These are phyloP conservation scores for Fistulinella cinereoalba DNA, from an alignment of 1,284 basidiomycete genomes.

Conservation along the genomic window DNA sequence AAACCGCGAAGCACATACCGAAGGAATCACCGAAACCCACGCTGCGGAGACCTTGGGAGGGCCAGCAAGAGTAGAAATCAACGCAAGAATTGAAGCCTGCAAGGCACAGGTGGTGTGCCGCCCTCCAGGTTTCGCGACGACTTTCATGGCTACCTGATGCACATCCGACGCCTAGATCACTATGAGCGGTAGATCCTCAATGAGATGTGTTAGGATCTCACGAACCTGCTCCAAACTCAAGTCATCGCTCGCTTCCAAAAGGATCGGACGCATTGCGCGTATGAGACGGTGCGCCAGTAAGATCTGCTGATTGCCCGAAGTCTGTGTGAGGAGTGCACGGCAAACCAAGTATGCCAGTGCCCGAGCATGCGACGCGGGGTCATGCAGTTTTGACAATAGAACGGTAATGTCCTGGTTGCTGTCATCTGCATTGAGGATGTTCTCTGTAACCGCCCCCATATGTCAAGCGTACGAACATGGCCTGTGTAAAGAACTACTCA, in stretches of 20 bases:
- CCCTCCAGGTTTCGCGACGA: conserved; percentile 59
- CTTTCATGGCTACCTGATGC: conserved; percentile 42
- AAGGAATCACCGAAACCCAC: conserved; percentile 34
- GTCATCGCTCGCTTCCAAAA: conserved; percentile 43
- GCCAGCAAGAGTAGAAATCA: conserved; percentile 50
- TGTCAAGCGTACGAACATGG: background rate
- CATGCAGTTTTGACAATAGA: conserved; percentile 49
- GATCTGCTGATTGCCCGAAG: conserved; percentile 58
- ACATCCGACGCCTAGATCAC: conserved; percentile 41
- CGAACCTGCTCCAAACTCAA: conserved; percentile 43
- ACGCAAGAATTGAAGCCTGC: conserved; percentile 52
- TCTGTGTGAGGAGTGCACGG: conserved; percentile 49
- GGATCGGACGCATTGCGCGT: conserved; percentile 43
- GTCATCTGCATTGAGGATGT: conserved; percentile 51
- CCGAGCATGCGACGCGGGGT: conserved; percentile 49
- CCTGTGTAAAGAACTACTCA: conserved; percentile 35
- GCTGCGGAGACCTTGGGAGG: conserved; percentile 38
- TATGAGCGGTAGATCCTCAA: conserved; percentile 2
- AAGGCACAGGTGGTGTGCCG: conserved; percentile 51
- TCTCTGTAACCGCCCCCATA: conserved; percentile 42
- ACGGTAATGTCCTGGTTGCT: conserved; percentile 37
- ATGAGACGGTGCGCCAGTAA: conserved; percentile 51
- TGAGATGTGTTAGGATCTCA: background rate
- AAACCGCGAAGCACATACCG: conserved; percentile 7
- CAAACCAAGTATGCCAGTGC: conserved; percentile 59